These are phyloP conservation scores for Dactylellina haptotyla DNA, from an alignment of 2,329 filamentous ascomycete species.

Conservation along the genomic window DNA sequence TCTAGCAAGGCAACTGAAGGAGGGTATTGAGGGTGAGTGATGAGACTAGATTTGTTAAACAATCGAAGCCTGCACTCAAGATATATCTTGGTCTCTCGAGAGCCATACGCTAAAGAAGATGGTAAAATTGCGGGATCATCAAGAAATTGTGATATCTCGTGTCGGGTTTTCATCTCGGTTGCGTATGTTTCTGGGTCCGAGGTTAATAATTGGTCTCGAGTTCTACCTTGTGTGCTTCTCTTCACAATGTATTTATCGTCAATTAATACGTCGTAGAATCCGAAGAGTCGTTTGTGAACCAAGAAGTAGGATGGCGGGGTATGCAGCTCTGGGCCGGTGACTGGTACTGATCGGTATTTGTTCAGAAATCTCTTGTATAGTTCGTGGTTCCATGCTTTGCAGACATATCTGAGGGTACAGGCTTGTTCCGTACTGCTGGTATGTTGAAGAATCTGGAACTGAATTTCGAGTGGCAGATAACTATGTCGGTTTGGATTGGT, in stretches of 20 bases:
- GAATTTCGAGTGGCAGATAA: constrained; percentile 4
- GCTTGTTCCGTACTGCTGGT: background rate
- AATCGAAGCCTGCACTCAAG: background rate
- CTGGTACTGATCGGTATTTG: background rate
- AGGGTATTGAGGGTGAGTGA: background rate
- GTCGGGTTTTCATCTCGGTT: background rate
- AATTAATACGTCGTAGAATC: background rate
- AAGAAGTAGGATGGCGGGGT: background rate
- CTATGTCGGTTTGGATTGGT: background rate
- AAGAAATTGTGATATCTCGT: constrained; percentile 1
- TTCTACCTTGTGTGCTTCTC: background rate
- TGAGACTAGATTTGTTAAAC: background rate
- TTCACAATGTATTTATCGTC: background rate
- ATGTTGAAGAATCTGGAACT: constrained; percentile 2
- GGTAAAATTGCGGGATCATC: constrained; percentile 8
- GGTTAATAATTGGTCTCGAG: too few relatives aligned
- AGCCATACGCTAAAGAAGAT: background rate
- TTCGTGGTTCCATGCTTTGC: background rate
- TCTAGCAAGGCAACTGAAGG: background rate
- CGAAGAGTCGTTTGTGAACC: constrained; percentile 11
- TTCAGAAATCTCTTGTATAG: constrained; percentile 6
- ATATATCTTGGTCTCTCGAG: background rate
- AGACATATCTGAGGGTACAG: background rate
- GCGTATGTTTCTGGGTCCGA: background rate
- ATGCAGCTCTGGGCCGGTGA: background rate